A percentile compares a stretch with the other conserved stretches of the same genome.
phyloP scores from a whole-genome alignment of 163 green algal genomes.

The Scenedesmus sp. region DNA sequence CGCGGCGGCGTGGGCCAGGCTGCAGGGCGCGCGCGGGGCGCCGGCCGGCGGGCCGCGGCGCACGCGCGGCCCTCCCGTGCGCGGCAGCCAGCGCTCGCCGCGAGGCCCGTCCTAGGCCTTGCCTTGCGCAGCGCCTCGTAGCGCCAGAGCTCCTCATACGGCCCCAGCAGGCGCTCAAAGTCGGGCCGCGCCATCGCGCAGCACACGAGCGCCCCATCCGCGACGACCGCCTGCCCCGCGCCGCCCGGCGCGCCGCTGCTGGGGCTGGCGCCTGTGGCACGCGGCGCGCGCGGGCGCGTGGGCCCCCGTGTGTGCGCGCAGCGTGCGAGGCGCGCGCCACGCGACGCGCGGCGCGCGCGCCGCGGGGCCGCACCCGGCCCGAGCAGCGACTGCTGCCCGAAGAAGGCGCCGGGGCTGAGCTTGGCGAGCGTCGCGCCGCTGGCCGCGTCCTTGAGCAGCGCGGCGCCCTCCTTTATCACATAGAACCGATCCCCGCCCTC shows the following conservation, averaged over 20 bases:
- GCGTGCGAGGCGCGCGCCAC: too few species aligned
- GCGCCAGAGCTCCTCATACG: conserved; percentile 85
- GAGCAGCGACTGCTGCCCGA: conserved; percentile 85
- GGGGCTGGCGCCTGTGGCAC: neutral
- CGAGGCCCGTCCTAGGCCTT: neutral
- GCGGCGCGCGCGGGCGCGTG: too few species aligned
- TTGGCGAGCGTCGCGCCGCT: conserved; percentile 8
- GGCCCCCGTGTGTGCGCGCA: too few species aligned
- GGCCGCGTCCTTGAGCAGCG: conserved; percentile 60
- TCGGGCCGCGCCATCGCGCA: conserved; percentile 72
- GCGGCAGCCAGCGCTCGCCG: neutral
- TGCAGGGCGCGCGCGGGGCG: too few species aligned
- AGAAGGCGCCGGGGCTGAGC: conserved; percentile 74
- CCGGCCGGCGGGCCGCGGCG: too few species aligned
- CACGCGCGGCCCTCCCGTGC: too few species aligned
- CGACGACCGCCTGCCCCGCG: conserved; percentile 44
- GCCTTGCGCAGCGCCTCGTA: conserved; percentile 85
- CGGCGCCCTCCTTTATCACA: conserved; percentile 79
- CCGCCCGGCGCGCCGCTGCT: neutral
- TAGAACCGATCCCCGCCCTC: conserved; percentile 79
- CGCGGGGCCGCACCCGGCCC: conserved; percentile 9
- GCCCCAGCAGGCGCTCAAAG: conserved; percentile 87
- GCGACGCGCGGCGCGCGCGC: too few species aligned
- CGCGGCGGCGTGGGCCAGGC: too few species aligned
- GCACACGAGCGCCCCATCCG: conserved; percentile 70